Evolutionary conservation across 805 yeast species (phyloP), one percentile per base, ranked within the genome.

Genomic region (Lipomyces kockii): DNA sequence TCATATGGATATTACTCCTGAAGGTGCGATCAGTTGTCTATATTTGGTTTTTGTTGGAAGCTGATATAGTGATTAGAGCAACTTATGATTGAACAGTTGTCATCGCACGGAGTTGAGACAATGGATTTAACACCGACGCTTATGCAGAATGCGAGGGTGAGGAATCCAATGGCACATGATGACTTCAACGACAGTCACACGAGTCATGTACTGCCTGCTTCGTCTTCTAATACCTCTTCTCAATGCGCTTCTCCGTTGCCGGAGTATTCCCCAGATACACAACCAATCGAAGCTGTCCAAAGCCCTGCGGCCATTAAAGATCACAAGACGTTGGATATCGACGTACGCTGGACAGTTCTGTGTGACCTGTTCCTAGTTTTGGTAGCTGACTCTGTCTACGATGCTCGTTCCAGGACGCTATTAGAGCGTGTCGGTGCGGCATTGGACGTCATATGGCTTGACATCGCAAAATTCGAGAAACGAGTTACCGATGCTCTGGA

Each of bases 401-500:
- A 95, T 78, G 80, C 97, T 3, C 83, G 99, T 49, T 92, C 98
- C 7, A 83, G 98, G 66, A 83, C 95, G 0, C 79, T 95, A n/a
- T 80, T 95, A 14, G 79, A 90, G 55, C 79, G 81, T 34, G 92
- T 94, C 75, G 93, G 94, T 0, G 74, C 81, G 4, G 80, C 83
- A 8, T 78, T 96, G 32, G 86, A 84, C 1, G 83, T 93, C 3
- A 73, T 83, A 0, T 71, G 80, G n/a, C 75, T 91, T 25, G 98
- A 94, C 75, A 84, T 95, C 20, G 84, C 84, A 65, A 97, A 93
- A 76, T 95, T 95, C 76, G 98, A 95, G 77, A 84, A 95, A 73
- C 83, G 98, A 70, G 87, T 95, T 46, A 90, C 97, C 0, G 97
- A 93, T 72, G 89, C 97, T 14, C 79, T 95, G 60, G 98, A 95